phyloP scores from a whole-genome alignment of 441 rosid genomes.

The Jatropha podagrica region DNA sequence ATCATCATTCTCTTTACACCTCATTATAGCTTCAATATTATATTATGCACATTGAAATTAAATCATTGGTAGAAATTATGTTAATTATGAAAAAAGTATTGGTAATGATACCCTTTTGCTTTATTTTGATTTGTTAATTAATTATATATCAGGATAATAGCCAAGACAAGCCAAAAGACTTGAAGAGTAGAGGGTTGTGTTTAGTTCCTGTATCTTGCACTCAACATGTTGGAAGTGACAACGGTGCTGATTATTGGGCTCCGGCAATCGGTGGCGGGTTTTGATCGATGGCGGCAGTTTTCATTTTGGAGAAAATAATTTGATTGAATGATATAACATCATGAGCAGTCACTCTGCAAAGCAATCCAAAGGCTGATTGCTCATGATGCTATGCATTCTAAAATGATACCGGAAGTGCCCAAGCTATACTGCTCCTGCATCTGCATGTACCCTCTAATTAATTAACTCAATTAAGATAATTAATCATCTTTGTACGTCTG shows the following conservation, averaged over 20 bases:
- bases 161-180: constrained; percentile 54
- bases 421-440: not conserved
- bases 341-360: constrained; percentile 85
- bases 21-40: constrained; percentile 7
- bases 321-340: constrained; percentile 65
- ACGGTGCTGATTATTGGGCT: constrained; percentile 92
- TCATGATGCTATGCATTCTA: constrained; percentile 77
- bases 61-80: not conserved
- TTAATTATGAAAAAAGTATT: not conserved
- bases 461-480: not conserved
- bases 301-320: not conserved
- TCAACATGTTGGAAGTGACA: constrained; percentile 71
- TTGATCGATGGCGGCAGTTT: constrained; percentile 16
- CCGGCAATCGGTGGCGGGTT: constrained; percentile 57
- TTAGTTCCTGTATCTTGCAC: constrained; percentile 82
- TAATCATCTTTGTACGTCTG: not conserved
- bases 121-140: not conserved
- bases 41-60: constrained; percentile 11
- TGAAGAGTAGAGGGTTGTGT: constrained; percentile 81
- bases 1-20: constrained; percentile 24
- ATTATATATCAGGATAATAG: constrained; percentile 30
- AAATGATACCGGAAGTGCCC: not conserved
- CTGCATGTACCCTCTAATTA: constrained; percentile 31
- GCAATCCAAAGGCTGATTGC: constrained; percentile 75
- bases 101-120: not conserved